Base-by-base conservation (phyloP, 257 asterid genomes). In the Vinca minor region DNA sequence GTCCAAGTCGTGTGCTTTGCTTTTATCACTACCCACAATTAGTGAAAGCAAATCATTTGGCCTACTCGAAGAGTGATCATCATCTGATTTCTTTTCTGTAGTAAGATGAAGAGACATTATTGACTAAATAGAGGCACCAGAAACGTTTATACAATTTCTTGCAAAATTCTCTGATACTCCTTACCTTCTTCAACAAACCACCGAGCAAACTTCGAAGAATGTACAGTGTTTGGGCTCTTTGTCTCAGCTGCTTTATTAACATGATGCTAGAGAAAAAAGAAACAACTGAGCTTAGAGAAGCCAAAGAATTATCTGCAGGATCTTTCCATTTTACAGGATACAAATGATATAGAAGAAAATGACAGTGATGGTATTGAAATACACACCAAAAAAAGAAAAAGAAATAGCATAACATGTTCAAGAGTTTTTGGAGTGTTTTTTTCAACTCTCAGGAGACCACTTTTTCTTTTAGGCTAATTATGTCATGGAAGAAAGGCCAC, bases 131-230 rank as follows among this genome's bases (percentile, higher is more conserved):
- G 46, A 73, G 4, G 17, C 62, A n/a, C 2, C 21, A 35, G 45
- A 41, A 31, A 25, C 31, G 1, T 11, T 3, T 18, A 28, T 11
- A 59, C 54, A 47, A 65, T n/a, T 55, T 20, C 34, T 12, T 17
- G 63, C 25, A 58, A 44, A 69, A 49, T 56, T 64, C 32, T 53
- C 3, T 15, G n/a, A n/a, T n/a, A n/a, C n/a, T 15, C 44, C 60
- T 31, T 74, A 91, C 97, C 97, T 79, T 87, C 97, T 78, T 78
- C 89, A 21, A 61, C 79, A 77, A 91, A 91, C 97, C 95, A 91
- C 54, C 71, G 89, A 66, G 94, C 86, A 78, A 91, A 81, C 79
- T 87, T 91, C 3, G 97, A 87, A 4, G 94, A 78, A 47, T 75
- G 84, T 34, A 50, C 78, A 67, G 84, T 39, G 38, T 59, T 73